phyloP scores from a whole-genome alignment of 1,284 basidiomycete genomes.

The Sporisorium scitamineum region DNA sequence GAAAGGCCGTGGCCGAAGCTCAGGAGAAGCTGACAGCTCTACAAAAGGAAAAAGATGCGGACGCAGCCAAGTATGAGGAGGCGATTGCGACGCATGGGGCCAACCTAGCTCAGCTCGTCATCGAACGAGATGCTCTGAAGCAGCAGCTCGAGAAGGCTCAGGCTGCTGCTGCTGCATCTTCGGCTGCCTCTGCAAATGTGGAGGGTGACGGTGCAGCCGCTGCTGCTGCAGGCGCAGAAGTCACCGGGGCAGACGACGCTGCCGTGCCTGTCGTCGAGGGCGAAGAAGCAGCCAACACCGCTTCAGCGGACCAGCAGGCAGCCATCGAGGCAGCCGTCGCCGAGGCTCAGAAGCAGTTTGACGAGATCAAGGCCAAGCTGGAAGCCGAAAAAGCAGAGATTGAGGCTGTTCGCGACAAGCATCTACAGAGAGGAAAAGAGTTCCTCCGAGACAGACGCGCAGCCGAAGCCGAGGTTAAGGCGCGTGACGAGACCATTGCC shows the following conservation, averaged over 20 bases:
- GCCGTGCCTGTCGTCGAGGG: constrained; percentile 27
- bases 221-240: constrained; percentile 33
- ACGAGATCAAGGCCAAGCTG: constrained; percentile 50
- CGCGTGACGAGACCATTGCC: constrained; percentile 47
- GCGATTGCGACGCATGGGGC: constrained; percentile 42
- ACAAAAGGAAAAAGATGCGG: constrained; percentile 68
- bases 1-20: constrained; percentile 61
- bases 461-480: constrained; percentile 53
- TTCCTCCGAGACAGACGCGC: constrained; percentile 47
- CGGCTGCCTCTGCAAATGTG: constrained; percentile 35
- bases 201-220: constrained; percentile 38
- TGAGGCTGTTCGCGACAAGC: constrained; percentile 37
- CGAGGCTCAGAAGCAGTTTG: constrained; percentile 55
- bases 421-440: constrained; percentile 51
- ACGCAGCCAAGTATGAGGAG: constrained; percentile 38
- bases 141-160: constrained; percentile 58
- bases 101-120: constrained; percentile 30
- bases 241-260: constrained; percentile 7
- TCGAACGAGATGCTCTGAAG: constrained; percentile 67
- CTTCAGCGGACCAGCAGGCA: constrained; percentile 27
- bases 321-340: constrained; percentile 44
- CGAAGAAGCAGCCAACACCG: constrained; percentile 10
- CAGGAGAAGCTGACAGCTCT: constrained; percentile 69
- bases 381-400: constrained; percentile 41
- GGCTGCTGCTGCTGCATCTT: constrained; percentile 20